Evolutionary conservation across 768 basidiomycete species (phyloP), one percentile per base, ranked within the genome.

Genomic region (Trametes cubensis): DNA sequence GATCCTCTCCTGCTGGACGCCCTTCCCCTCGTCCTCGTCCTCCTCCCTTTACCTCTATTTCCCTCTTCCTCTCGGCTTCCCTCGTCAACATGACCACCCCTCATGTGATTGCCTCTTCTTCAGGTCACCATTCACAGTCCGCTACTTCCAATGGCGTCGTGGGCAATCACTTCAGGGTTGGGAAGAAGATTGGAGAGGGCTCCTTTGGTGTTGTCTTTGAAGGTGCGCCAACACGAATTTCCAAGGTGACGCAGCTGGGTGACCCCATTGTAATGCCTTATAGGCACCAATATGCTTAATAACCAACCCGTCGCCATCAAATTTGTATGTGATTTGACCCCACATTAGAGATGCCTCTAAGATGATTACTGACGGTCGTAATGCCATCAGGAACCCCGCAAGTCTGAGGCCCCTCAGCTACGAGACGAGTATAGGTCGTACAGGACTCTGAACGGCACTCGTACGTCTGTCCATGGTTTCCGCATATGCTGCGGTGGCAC

Each of bases 131-230:
- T 54, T 63, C 70, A 39, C 84, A 85, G 70, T 81, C 85, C 49
- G 78, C 85, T 50, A 80, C 83, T 28, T 81, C 82, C 34, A 89
- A 86, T 75, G 85, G 89, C 69, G 85, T 92, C 74, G 88, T 92
- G 61, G 90, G 90, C 45, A 86, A 81, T 70, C 85, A 91, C 73
- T 92, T 85, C 73, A 84, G 91, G 65, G 95, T 98, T 54, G 96
- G 96, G 53, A 95, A 96, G 84, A 98, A 98, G 86, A 96, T 98
- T 74, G 96, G 96, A 50, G 96, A 99, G 78, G 96, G 96, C 53
- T 92, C 90, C n/a, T 99, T 99, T 74, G 96, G 96, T 70, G 96
- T 98, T 67, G 90, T 98, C 64, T 94, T 97, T 77, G 89, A 98
- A 84, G 89, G 97, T 95, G 72, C 53, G 80, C 77, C 64, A 30